Percentiles rank a stretch among this genome's conserved stretches.
These are phyloP conservation scores for Jatropha multifida DNA, from an alignment of 441 rosid genomes.

Conservation along the genomic window DNA sequence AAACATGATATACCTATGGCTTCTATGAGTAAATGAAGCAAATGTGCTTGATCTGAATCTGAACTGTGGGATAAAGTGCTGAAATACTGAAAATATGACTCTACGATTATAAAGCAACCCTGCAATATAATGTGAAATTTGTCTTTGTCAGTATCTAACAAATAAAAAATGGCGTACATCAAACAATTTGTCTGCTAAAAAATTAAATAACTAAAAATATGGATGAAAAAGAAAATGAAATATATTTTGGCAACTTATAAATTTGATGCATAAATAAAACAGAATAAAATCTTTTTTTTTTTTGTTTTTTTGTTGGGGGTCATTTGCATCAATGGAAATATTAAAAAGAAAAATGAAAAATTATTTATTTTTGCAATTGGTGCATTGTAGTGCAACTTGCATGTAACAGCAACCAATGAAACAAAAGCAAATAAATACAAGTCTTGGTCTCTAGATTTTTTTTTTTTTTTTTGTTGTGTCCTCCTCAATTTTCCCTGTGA, in stretches of 20 bases:
- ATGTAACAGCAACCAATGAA: too few relatives aligned
- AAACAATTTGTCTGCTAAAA: too few relatives aligned
- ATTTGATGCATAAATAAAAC: too few relatives aligned
- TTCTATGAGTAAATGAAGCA: constrained; percentile 53
- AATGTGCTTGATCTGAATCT: constrained; percentile 40
- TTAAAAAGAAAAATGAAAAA: too few relatives aligned
- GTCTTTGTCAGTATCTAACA: background rate
- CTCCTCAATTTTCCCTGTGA: background rate
- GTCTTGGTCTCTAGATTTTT: background rate
- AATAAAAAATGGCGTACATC: background rate
- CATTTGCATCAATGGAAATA: too few relatives aligned
- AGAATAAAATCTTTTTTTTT: too few relatives aligned
- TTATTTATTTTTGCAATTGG: background rate
- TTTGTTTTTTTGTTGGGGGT: too few relatives aligned
- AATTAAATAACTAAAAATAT: too few relatives aligned
- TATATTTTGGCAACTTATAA: too few relatives aligned
- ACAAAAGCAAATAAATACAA: background rate
- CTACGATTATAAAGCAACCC: constrained; percentile 58
- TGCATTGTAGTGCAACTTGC: background rate
- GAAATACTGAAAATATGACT: constrained; percentile 53
- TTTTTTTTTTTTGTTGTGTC: background rate
- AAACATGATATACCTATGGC: constrained; percentile 45
- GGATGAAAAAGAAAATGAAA: too few relatives aligned
- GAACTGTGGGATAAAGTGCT: constrained; percentile 29
- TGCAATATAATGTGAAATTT: constrained; percentile 26